A percentile compares a stretch with the other conserved stretches of the same genome.
Evolutionary conservation across 768 basidiomycete genomes (phyloP).

Genomic region (Phanerochaete sordida): DNA sequence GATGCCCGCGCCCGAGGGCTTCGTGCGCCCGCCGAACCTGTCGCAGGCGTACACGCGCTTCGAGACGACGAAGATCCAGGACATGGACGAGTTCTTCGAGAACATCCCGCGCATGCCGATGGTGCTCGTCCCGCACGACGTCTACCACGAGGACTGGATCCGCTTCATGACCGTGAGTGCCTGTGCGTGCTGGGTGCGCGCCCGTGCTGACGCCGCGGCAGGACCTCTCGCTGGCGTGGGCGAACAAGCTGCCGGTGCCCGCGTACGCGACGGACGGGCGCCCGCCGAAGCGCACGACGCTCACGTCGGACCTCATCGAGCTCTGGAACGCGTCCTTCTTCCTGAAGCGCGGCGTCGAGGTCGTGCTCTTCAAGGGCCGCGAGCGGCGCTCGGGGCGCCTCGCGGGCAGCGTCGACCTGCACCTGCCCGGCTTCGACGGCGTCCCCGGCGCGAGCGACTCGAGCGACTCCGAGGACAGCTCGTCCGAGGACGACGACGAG

Average conservation of each 20-base stretch:
- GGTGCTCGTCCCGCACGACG: conserved; percentile 72
- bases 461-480: conserved; percentile 35
- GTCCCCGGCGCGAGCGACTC: conserved; percentile 35
- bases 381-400: conserved; percentile 70
- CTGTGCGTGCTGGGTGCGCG: not conserved
- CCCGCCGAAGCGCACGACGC: conserved; percentile 51
- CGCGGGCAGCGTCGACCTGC: conserved; percentile 51
- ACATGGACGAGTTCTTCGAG: conserved; percentile 73
- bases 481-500: conserved; percentile 33
- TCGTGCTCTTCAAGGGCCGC: conserved; percentile 76
- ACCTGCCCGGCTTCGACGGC: conserved; percentile 46
- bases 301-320: conserved; percentile 71
- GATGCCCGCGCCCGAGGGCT: conserved; percentile 60
- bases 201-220: conserved; percentile 24
- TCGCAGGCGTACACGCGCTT: conserved; percentile 68
- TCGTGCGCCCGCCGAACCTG: conserved; percentile 68
- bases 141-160: conserved; percentile 76
- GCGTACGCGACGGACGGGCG: conserved; percentile 43
- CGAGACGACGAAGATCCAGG: conserved; percentile 64
- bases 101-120: conserved; percentile 68
- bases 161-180: conserved; percentile 67
- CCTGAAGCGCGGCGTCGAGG: conserved; percentile 68
- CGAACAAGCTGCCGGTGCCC: conserved; percentile 67
- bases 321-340: conserved; percentile 82
- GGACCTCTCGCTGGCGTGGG: conserved; percentile 77